Conservation (phyloP, 1,284 basidiomycete genomes). For the Puccinia hordei region DNA sequence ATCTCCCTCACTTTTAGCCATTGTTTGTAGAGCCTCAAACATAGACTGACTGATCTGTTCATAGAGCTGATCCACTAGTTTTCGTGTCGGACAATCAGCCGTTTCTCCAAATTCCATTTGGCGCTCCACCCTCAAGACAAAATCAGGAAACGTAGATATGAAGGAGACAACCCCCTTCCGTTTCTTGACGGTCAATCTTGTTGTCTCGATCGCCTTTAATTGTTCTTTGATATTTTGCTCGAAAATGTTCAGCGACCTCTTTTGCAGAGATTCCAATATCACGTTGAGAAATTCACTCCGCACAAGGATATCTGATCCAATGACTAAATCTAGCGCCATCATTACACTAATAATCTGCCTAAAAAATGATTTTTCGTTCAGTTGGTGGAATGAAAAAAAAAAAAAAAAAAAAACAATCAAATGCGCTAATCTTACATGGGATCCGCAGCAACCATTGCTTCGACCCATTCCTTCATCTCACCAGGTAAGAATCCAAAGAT, state of each 20-base stretch:
- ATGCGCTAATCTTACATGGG: slow-evolving; percentile 67
- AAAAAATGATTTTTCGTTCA: slow-evolving; percentile 27
- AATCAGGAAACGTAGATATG: slow-evolving; percentile 86
- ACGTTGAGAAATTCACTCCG: slow-evolving; percentile 64
- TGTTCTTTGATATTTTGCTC: slow-evolving; percentile 66
- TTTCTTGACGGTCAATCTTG: slow-evolving; percentile 86
- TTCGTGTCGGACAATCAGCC: slow-evolving; percentile 71
- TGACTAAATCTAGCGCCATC: slow-evolving; percentile 75
- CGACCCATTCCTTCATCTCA: slow-evolving; percentile 82
- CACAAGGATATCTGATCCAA: slow-evolving; percentile 74
- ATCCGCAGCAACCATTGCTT: slow-evolving; percentile 74
- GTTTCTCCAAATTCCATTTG: slow-evolving; percentile 72
- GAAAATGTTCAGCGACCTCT: slow-evolving; percentile 22
- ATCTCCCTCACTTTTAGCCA: slow-evolving; percentile 81
- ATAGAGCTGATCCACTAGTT: slow-evolving; percentile 77
- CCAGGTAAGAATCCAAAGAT: slow-evolving; percentile 89
- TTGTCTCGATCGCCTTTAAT: slow-evolving; percentile 83
- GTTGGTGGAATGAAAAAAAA: background rate
- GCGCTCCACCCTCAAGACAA: slow-evolving; percentile 78
- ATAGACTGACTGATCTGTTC: slow-evolving; percentile 83
- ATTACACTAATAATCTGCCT: slow-evolving; percentile 86
- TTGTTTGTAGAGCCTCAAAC: slow-evolving; percentile 88
- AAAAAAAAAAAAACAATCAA: background rate
- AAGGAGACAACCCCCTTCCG: slow-evolving; percentile 90
- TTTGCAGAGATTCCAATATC: slow-evolving; percentile 40